phyloP scores from a whole-genome alignment of 441 rosid genomes.

The Croton laevigatus region DNA sequence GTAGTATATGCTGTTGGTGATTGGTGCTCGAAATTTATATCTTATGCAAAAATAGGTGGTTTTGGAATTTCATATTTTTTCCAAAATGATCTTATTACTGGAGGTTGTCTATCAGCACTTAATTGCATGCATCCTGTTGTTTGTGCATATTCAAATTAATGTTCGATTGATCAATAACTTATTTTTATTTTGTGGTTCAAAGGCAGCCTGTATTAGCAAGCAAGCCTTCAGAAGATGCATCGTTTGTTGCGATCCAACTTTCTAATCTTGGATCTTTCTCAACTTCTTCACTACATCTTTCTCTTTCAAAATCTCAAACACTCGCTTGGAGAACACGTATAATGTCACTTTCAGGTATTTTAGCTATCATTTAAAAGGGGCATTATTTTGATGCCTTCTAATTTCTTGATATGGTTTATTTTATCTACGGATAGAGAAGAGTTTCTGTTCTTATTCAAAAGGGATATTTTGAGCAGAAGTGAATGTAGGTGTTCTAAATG shows the following conservation, averaged over 20 bases:
- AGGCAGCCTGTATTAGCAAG: conserved; percentile 51
- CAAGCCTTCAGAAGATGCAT: conserved; percentile 44
- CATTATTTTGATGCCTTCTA: not conserved
- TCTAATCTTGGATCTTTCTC: conserved; percentile 54
- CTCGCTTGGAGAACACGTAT: conserved; percentile 90
- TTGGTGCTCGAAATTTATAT: not conserved
- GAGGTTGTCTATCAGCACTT: not conserved
- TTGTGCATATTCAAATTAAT: conserved; percentile 6
- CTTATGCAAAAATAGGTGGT: not conserved
- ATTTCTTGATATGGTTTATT: not conserved
- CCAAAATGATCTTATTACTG: not conserved
- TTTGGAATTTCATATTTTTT: not conserved
- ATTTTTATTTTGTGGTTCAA: conserved; percentile 31
- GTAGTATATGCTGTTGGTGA: not conserved
- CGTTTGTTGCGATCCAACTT: conserved; percentile 69
- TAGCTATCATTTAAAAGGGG: conserved; percentile 7
- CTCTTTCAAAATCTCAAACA: conserved; percentile 56
- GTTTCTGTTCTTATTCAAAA: not conserved
- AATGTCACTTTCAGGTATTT: conserved; percentile 71
- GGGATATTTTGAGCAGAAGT: not conserved
- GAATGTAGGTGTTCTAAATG: not conserved
- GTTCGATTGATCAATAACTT: conserved; percentile 26
- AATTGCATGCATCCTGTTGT: conserved; percentile 6
- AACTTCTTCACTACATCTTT: conserved; percentile 59
- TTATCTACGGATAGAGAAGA: not conserved